Conservation (phyloP, 345 rosid genomes). For the Eucalyptus globulus region DNA sequence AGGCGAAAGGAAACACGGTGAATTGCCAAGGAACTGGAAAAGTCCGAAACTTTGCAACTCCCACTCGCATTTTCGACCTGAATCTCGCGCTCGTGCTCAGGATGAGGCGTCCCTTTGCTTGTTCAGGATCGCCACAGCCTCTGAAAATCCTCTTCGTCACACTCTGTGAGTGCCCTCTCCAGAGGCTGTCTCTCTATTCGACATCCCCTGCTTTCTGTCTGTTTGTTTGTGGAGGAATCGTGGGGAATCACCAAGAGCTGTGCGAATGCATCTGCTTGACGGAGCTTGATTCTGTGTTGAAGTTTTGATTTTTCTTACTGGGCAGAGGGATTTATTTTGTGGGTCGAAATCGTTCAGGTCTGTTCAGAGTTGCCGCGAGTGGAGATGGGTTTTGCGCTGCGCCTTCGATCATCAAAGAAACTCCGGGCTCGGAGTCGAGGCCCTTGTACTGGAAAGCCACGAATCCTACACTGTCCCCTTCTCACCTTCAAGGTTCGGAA, state of each 20-base stretch:
- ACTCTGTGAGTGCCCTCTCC: not conserved
- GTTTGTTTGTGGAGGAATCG: not conserved
- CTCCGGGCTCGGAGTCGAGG: conserved; percentile 12
- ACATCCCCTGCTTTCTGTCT: not conserved
- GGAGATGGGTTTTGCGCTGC: conserved; percentile 75
- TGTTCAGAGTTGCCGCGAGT: conserved; percentile 23
- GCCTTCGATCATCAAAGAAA: conserved; percentile 17
- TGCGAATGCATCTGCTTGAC: not conserved
- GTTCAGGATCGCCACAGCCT: not conserved
- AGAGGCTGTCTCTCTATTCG: not conserved
- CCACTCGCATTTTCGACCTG: not conserved
- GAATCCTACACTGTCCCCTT: conserved; percentile 81
- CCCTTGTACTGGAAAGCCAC: conserved; percentile 80
- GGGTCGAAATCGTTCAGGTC: not conserved
- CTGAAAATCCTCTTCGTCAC: not conserved
- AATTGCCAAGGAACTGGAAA: not conserved
- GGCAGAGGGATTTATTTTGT: not conserved
- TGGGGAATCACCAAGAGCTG: not conserved
- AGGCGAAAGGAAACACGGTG: not conserved
- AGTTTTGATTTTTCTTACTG: not conserved
- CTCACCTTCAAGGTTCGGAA: conserved; percentile 61
- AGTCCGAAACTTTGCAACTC: not conserved
- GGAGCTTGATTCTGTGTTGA: not conserved
- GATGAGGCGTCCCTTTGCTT: not conserved
- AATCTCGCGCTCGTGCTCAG: not conserved